Base-by-base conservation (phyloP, 176 grass and related monocot species). In the Guadua angustifolia region DNA sequence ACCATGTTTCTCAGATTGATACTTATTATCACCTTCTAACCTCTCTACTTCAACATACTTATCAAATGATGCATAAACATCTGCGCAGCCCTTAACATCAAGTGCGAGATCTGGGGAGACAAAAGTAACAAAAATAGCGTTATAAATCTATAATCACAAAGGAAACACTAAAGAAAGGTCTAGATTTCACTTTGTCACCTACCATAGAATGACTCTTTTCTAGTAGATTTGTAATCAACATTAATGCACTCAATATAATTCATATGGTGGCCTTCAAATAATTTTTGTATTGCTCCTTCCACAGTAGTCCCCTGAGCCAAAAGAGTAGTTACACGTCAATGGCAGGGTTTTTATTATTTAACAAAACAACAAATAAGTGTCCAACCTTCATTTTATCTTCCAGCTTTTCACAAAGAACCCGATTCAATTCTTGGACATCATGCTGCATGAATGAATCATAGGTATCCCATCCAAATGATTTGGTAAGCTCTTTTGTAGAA, bases 191-290 rank as follows among this genome's bases (percentile, higher is more conserved):
- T 33, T 86, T 53, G 72, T 79, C 61, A 86, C 85, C 55, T 92
- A 94, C 93, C 93, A 84, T 94, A 94, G 52, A 94, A 94, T 50
- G 93, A 94, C 35, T 92, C 93, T 78, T 94, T 94, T 79, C 90
- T 94, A 44, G 85, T 92, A 50, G 93, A 94, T 80, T 86, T 94
- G 46, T 80, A 92, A 16, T 94, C 93, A 49, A 88, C 93, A 81
- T 92, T 81, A 81, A 94, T 84, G 75, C 93, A 94, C 66, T 94
- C 93, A 7, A 94, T 94, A 92, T 92, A 94, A 85, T 92, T 94
- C 89, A 94, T 94, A 83, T 90, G 90, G 67, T 94, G 93, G 52
- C 93, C 93, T 72, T 88, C 93, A 64, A 94, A 94, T 72, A 94
- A 83, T 50, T 92, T 87, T 79, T 94, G 90, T 60, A 94, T 94